These are phyloP conservation scores for Gossypium schwendimanii DNA, from an alignment of 441 rosid genomes.

Conservation along the genomic window DNA sequence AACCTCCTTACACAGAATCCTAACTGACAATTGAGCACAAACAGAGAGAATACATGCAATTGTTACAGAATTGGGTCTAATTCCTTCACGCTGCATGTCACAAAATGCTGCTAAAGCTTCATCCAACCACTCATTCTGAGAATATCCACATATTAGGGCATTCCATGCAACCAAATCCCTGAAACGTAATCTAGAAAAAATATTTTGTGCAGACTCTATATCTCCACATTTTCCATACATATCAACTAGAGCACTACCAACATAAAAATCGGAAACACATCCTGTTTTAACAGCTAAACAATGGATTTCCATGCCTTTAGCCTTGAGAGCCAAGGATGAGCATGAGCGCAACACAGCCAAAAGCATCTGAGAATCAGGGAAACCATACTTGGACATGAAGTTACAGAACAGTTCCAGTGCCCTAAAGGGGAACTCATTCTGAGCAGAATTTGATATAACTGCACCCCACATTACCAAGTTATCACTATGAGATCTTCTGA, in stretches of 20 bases:
- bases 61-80: constrained; percentile 30
- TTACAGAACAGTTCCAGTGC: constrained; percentile 26
- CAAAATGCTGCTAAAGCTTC: constrained; percentile 28
- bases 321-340: constrained; percentile 25
- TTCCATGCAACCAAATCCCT: constrained; percentile 40
- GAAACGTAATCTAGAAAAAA: constrained; percentile 19
- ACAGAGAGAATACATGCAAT: constrained; percentile 31
- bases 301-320: constrained; percentile 32
- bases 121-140: constrained; percentile 20
- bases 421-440: constrained; percentile 21
- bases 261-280: constrained; percentile 19
- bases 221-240: constrained; percentile 36
- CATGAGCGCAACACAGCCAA: constrained; percentile 36
- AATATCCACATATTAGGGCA: constrained; percentile 37
- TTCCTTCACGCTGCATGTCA: constrained; percentile 29
- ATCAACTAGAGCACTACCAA: constrained; percentile 38
- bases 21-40: constrained; percentile 26
- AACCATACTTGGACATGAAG: constrained; percentile 24
- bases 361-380: constrained; percentile 31
- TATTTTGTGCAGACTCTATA: constrained; percentile 25
- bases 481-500: constrained; percentile 21
- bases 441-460: constrained; percentile 26
- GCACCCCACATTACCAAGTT: constrained; percentile 37
- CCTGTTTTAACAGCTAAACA: constrained; percentile 29
- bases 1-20: constrained; percentile 30